Base-by-base conservation (phyloP, 768 basidiomycete genomes). In the Pleurotus tuoliensis region DNA sequence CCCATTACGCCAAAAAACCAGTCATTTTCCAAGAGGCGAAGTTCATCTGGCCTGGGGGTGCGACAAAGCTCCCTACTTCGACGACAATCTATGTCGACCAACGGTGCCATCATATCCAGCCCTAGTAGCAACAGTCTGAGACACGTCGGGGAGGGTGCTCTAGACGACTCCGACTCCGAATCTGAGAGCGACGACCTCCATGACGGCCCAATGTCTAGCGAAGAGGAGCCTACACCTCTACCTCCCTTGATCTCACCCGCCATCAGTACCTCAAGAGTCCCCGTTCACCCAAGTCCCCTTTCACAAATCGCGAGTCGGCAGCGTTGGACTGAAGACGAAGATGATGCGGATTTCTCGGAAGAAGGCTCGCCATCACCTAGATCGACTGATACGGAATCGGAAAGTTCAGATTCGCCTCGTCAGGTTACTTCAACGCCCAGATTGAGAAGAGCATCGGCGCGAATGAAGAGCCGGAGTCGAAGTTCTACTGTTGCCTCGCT, bases 151-250 rank as follows among this genome's bases (percentile, higher is more conserved):
- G 90, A 91, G 63, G 88, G 90, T 24, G 87, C 86, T 1, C 69
- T 92, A 3, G 86, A 88, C 57, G 88, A 90, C 63, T 90, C 88
- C 0, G 89, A 90, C 70, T 88, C 88, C 1, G 80, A 79, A 1
- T 78, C 68, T 56, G 75, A 65, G 41, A 69, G 66, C 5, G 76
- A 69, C 25, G 72, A 68, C 8, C 63, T 63, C n/a, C 72, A 70
- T 20, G 64, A 59, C 51, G 69, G 59, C 53, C 66, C 61, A 4
- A 65, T 63, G 47, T 73, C 66, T 6, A 73, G 74, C 62, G 74
- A 73, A 46, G 70, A 76, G 53, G 73, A 79, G 58, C 39, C 50
- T 30, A 57, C 57, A 55, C 3, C 30, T 34, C 30, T 34, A 11
- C 30, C 30, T 34, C 49, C 70, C 4, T 59, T 71, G 0, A 56